Evolutionary conservation across 202 grass and related monocot genomes (phyloP).

Genomic region (Bolboschoenoplectus hybrid): DNA sequence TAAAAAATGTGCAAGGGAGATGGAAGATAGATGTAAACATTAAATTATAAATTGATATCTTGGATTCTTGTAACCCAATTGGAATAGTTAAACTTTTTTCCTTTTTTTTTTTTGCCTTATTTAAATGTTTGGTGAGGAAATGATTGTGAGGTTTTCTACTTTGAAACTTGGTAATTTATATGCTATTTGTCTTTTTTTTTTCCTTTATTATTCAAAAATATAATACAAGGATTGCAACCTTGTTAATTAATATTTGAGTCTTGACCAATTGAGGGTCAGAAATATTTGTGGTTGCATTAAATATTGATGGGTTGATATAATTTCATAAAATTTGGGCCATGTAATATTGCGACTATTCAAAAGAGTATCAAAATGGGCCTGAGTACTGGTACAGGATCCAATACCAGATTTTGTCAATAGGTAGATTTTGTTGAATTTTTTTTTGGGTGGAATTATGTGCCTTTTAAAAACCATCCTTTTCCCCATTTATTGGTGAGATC

Average conservation of each 20-base stretch:
- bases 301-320: not conserved
- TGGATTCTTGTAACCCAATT: slow-evolving; percentile 18
- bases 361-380: slow-evolving; percentile 20
- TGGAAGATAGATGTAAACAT: not conserved
- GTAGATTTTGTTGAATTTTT: not conserved
- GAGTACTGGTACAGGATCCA: not conserved
- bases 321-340: not conserved
- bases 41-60: not conserved
- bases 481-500: too few species aligned
- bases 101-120: not conserved
- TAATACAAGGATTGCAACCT: not conserved
- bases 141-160: not conserved
- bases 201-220: not conserved
- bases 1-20: not conserved
- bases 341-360: not conserved
- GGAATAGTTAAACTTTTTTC: not conserved
- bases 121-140: slow-evolving; percentile 1
- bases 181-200: not conserved
- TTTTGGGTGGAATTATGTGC: not conserved
- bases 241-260: not conserved
- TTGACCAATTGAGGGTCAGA: not conserved
- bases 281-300: not conserved
- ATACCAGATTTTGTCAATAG: not conserved
- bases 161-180: slow-evolving; percentile 5
- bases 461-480: not conserved